Conservation (phyloP, 2,329 filamentous ascomycete species). For the Sarocladiaceae sp. region DNA sequence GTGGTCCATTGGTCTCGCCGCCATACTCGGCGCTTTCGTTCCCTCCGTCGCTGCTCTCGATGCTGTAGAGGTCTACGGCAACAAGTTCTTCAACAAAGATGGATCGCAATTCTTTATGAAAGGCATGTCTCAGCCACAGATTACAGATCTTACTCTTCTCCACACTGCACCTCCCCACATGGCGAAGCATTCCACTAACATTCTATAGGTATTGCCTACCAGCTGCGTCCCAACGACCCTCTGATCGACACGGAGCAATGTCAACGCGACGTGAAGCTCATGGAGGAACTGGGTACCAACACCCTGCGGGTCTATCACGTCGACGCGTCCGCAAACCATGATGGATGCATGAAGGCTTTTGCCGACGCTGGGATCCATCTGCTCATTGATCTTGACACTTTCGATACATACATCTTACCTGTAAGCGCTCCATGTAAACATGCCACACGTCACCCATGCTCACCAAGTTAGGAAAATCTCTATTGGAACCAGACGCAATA, state of each 20-base stretch:
- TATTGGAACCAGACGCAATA: constrained; percentile 70
- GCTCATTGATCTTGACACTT: constrained; percentile 76
- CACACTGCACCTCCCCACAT: not conserved
- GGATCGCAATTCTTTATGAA: constrained; percentile 81
- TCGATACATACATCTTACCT: constrained; percentile 60
- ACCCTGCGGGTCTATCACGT: constrained; percentile 87
- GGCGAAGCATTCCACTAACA: not conserved
- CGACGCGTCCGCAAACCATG: constrained; percentile 63
- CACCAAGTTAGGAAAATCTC: constrained; percentile 41
- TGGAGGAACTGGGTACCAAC: constrained; percentile 77
- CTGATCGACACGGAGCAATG: constrained; percentile 72
- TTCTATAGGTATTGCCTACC: constrained; percentile 64
- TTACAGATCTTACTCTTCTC: not conserved
- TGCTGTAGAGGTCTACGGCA: constrained; percentile 53
- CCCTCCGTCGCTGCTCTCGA: constrained; percentile 32
- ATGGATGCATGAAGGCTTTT: constrained; percentile 75
- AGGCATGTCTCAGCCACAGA: constrained; percentile 40
- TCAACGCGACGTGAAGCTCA: constrained; percentile 64
- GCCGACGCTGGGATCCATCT: constrained; percentile 76
- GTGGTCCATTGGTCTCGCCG: constrained; percentile 1
- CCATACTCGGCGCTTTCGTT: not conserved
- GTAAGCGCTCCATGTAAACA: constrained; percentile 28
- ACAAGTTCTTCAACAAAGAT: constrained; percentile 80
- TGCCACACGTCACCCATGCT: not conserved
- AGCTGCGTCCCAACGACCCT: constrained; percentile 60